These are phyloP conservation scores for Ilyonectria sp. DNA, from an alignment of 2,329 filamentous ascomycete species.

Conservation along the genomic window DNA sequence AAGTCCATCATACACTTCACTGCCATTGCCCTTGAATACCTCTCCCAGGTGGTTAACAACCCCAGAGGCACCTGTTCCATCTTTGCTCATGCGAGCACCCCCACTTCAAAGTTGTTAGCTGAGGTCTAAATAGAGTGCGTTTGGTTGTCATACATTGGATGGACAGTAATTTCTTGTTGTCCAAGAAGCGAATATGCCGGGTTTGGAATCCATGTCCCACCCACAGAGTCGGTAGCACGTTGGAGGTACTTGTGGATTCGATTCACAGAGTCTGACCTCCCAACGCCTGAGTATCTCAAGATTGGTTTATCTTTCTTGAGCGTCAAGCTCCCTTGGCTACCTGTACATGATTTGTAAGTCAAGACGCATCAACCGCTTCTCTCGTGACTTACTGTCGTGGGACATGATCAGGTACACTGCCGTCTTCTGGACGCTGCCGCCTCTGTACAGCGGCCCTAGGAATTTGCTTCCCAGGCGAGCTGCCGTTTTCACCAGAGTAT, in stretches of 20 bases:
- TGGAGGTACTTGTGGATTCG: constrained; percentile 67
- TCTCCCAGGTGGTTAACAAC: constrained; percentile 75
- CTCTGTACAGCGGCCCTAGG: constrained; percentile 66
- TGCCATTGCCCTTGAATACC: constrained; percentile 68
- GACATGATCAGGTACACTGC: constrained; percentile 78
- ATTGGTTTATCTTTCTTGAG: constrained; percentile 73
- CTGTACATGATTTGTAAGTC: constrained; percentile 45
- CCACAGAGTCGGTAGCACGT: constrained; percentile 69
- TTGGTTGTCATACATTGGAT: constrained; percentile 62
- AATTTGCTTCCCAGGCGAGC: constrained; percentile 62
- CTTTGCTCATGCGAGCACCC: constrained; percentile 74
- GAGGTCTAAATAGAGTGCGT: neutral
- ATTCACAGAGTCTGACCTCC: constrained; percentile 68
- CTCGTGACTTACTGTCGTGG: constrained; percentile 67
- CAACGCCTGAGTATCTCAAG: constrained; percentile 73
- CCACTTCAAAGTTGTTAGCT: constrained; percentile 48
- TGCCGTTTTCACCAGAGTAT: constrained; percentile 17
- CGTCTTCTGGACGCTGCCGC: constrained; percentile 71
- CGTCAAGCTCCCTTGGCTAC: constrained; percentile 72
- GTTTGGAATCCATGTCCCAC: constrained; percentile 72
- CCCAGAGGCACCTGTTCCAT: constrained; percentile 70
- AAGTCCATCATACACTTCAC: constrained; percentile 69
- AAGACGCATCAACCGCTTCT: neutral
- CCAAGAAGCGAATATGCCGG: constrained; percentile 71
- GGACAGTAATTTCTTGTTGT: constrained; percentile 74